A percentile compares a stretch with the other conserved stretches of the same genome.
Conservation (phyloP, 2,329 filamentous ascomycete species). For the Ramularia endophylla region DNA sequence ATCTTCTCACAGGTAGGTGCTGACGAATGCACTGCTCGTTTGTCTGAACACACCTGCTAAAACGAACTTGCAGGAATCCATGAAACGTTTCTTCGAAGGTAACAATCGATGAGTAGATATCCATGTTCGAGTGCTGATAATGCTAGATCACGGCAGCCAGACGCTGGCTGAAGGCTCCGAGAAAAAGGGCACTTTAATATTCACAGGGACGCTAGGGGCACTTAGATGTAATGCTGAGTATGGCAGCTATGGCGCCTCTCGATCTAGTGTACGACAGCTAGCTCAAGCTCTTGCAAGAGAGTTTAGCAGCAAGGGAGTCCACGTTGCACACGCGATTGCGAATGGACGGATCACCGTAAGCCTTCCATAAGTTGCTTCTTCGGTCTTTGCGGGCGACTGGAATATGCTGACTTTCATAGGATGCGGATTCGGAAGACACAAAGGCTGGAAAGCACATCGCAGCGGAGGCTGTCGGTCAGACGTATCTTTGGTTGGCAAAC, state of each 20-base stretch:
- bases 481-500: conserved; percentile 48
- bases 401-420: conserved; percentile 19
- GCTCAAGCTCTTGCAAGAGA: conserved; percentile 53
- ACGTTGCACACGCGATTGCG: conserved; percentile 54
- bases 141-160: conserved; percentile 47
- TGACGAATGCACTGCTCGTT: no score
- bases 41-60: no score
- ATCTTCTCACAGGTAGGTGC: no score
- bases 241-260: conserved; percentile 50
- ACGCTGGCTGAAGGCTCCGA: conserved; percentile 40
- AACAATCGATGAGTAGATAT: no score
- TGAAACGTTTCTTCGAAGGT: conserved; percentile 48
- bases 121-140: no score
- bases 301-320: conserved; percentile 51
- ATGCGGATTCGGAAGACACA: conserved; percentile 45
- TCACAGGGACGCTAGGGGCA: conserved; percentile 44
- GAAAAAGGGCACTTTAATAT: conserved; percentile 55
- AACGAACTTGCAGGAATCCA: conserved; percentile 47
- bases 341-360: conserved; percentile 45
- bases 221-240: conserved; percentile 50
- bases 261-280: conserved; percentile 49
- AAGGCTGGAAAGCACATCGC: conserved; percentile 51
- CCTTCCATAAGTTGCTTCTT: no score
- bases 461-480: conserved; percentile 52
- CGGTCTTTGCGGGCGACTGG: no score